Percentiles rank a stretch among this genome's conserved stretches.
Evolutionary conservation across 1,284 basidiomycete genomes (phyloP).

Genomic region (Ustilago sp.): DNA sequence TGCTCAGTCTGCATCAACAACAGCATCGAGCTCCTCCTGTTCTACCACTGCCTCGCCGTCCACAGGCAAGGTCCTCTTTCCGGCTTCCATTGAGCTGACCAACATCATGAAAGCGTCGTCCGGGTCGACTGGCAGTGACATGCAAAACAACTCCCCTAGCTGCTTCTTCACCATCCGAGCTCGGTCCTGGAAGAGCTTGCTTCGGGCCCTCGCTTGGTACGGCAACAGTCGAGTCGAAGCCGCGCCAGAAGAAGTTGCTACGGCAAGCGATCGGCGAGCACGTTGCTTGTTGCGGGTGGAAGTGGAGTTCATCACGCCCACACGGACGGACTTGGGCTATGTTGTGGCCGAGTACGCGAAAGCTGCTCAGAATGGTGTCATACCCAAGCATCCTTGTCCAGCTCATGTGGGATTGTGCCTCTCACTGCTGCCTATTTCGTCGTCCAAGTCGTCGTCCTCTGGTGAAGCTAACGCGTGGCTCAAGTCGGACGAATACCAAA

Average conservation of each 20-base stretch:
- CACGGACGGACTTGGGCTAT: slow-evolving; percentile 25
- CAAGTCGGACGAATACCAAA: slow-evolving; percentile 33
- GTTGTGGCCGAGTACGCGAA: slow-evolving; percentile 33
- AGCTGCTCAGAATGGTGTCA: slow-evolving; percentile 20
- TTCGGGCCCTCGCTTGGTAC: slow-evolving; percentile 60
- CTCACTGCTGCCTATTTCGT: slow-evolving; percentile 36
- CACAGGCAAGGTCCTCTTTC: slow-evolving; percentile 38
- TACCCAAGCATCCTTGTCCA: slow-evolving; percentile 30
- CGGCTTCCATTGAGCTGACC: slow-evolving; percentile 34
- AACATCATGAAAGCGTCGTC: slow-evolving; percentile 2
- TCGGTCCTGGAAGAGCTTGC: slow-evolving; percentile 55
- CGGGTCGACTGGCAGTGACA: neutral
- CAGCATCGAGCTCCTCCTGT: slow-evolving; percentile 3
- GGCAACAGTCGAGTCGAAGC: slow-evolving; percentile 59
- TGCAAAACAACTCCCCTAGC: neutral
- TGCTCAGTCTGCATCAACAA: slow-evolving; percentile 6
- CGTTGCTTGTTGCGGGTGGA: slow-evolving; percentile 38
- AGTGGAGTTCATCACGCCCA: slow-evolving; percentile 60
- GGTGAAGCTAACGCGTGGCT: slow-evolving; percentile 30
- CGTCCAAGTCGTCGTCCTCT: slow-evolving; percentile 8
- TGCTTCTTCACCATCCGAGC: slow-evolving; percentile 55
- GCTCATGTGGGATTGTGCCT: slow-evolving; percentile 57
- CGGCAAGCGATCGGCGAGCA: slow-evolving; percentile 25
- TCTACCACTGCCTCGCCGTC: slow-evolving; percentile 4
- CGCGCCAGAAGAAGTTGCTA: slow-evolving; percentile 45